Conservation (phyloP, 257 asterid genomes). For the Ehretia macrophylla region DNA sequence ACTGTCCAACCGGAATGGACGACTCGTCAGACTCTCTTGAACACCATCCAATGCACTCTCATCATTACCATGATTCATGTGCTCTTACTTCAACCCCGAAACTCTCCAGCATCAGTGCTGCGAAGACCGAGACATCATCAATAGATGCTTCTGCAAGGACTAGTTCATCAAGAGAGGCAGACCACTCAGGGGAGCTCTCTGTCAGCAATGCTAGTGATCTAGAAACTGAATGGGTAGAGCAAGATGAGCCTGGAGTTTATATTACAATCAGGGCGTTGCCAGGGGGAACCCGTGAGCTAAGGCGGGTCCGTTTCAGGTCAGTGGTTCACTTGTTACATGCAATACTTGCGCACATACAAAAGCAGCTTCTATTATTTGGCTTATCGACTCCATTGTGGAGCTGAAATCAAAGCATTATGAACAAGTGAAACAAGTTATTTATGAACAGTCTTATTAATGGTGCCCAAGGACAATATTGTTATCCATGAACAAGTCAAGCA, state of each 20-base stretch:
- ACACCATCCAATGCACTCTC: constrained; percentile 32
- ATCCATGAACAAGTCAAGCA: too few species aligned
- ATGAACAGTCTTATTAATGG: too few species aligned
- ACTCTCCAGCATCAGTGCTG: constrained; percentile 71
- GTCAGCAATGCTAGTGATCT: constrained; percentile 89
- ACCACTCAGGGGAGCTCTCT: constrained; percentile 82
- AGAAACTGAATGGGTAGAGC: constrained; percentile 95
- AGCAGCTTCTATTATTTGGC: neutral
- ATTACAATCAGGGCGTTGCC: constrained; percentile 77
- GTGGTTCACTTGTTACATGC: constrained; percentile 5
- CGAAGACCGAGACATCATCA: constrained; percentile 70
- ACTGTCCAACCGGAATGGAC: constrained; percentile 37
- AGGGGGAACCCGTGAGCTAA: constrained; percentile 84
- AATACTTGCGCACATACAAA: too few species aligned
- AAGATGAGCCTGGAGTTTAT: constrained; percentile 97
- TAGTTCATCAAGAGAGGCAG: constrained; percentile 75
- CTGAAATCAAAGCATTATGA: too few species aligned
- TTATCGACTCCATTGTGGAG: too few species aligned
- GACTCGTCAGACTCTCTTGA: constrained; percentile 51
- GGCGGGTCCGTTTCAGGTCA: constrained; percentile 92
- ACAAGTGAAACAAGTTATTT: too few species aligned
- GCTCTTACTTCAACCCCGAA: constrained; percentile 70
- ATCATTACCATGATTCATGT: constrained; percentile 37
- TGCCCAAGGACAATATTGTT: too few species aligned
- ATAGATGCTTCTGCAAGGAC: constrained; percentile 71